Conservation (phyloP, 2,329 filamentous ascomycete genomes). For the Aureobasidium uvarum region DNA sequence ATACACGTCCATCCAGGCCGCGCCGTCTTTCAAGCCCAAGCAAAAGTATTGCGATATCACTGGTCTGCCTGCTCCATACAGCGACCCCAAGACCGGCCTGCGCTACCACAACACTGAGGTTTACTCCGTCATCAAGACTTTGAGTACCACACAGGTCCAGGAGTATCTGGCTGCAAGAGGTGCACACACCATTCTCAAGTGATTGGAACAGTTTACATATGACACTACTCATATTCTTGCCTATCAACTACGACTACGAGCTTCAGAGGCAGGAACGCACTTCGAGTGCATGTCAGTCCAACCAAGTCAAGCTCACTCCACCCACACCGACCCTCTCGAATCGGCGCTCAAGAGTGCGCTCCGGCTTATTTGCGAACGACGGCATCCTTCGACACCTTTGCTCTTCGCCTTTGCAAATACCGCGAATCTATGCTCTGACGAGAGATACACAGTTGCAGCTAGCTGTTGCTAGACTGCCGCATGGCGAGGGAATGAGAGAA, state of each 20-base stretch:
- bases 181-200: conserved; percentile 92
- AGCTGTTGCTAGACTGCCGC: conserved; percentile 27
- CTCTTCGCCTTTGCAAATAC: conserved; percentile 65
- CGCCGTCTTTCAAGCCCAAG: conserved; percentile 74
- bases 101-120: conserved; percentile 92
- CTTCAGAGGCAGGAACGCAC: neutral
- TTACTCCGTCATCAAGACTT: conserved; percentile 74
- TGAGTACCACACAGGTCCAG: conserved; percentile 81
- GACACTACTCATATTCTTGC: neutral
- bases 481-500: neutral
- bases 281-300: conserved; percentile 63
- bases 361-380: conserved; percentile 98
- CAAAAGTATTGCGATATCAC: conserved; percentile 96
- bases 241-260: neutral
- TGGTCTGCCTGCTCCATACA: conserved; percentile 84
- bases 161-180: conserved; percentile 85
- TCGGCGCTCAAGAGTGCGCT: conserved; percentile 83
- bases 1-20: conserved; percentile 95
- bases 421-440: conserved; percentile 30
- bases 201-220: conserved; percentile 36
- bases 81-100: conserved; percentile 90
- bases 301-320: conserved; percentile 97
- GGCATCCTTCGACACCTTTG: conserved; percentile 32
- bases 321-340: conserved; percentile 76
- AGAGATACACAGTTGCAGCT: conserved; percentile 36